Evolutionary conservation across 2,329 filamentous ascomycete species (phyloP), one percentile per base, ranked within the genome.

Genomic region (Piedraia hortae): DNA sequence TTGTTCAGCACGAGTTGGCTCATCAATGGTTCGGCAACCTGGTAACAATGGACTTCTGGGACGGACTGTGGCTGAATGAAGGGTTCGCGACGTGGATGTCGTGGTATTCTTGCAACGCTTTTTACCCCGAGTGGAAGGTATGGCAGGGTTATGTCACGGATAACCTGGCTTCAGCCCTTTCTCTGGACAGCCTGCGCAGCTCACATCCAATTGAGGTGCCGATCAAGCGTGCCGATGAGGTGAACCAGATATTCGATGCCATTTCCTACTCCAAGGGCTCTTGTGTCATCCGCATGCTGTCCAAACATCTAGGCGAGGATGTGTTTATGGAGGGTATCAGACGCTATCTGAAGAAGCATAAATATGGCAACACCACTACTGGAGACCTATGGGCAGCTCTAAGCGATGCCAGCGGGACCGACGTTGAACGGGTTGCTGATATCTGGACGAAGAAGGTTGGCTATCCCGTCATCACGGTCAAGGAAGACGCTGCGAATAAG

Each of bases 21-120:
- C 82, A 93, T 48, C 82, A 91, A 48, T 93, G 82, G 82, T 93
- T 93, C 40, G 82, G 82, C 30, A 91, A 93, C 50, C 53, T 91
- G 23, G 82, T 91, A 13, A 91, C 82, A 23, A 91, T 91, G 78
- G 78, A 90, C 45, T 91, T 88, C 58, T 93, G 82, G 82, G 78
- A 91, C 22, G 82, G 80, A 24, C 53, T 93, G 5, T 93, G 82
- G 82, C 61, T 93, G 24, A 93, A 93, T 45, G 75, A 88, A 45
- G 75, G 75, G 16, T 88, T 88, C 36, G 75, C 77, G 14, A 88
- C 75, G 17, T 75, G 73, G 66, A 78, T 85, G 74, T 80, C 73
- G 28, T 71, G 77, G 75, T 85, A 85, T 49, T 78, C 74, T 19
- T 88, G 77, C 58, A 82, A 93, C 44, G 61, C 62, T 26, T 91